Conservation (phyloP, 192 early-diverging fungal species). For the Coemansia biformis region DNA sequence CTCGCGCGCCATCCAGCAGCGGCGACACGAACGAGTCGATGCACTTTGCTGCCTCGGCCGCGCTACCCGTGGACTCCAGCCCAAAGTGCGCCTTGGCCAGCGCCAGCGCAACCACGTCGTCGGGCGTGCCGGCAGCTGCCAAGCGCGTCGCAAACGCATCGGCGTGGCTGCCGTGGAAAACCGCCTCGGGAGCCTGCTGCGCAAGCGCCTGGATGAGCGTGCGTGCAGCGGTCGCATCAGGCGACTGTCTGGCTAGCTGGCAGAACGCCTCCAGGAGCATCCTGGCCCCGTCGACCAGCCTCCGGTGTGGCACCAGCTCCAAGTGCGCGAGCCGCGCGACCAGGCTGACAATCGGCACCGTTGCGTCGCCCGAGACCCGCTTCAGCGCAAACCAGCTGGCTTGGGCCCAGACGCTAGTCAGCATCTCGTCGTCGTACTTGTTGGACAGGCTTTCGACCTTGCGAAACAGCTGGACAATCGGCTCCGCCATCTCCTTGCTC, state of each 20-base stretch:
- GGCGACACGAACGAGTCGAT: conserved; percentile 23
- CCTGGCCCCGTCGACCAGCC: conserved; percentile 5
- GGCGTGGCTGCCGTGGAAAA: conserved; percentile 32
- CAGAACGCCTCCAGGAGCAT: conserved; percentile 34
- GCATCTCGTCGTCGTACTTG: conserved; percentile 20
- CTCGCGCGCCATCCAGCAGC: too few species aligned
- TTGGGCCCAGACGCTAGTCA: conserved; percentile 39
- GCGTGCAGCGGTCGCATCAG: conserved; percentile 15
- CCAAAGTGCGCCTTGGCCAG: conserved; percentile 31
- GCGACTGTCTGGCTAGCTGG: conserved; percentile 26
- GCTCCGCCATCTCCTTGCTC: conserved; percentile 26
- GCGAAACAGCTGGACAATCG: conserved; percentile 33
- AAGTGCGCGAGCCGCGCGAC: conserved; percentile 20
- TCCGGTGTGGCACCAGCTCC: conserved; percentile 5
- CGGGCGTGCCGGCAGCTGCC: conserved; percentile 20
- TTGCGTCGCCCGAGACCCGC: conserved; percentile 13
- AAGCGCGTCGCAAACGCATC: conserved; percentile 20
- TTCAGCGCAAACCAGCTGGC: conserved; percentile 47
- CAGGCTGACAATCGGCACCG: conserved; percentile 24
- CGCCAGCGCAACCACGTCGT: conserved; percentile 26
- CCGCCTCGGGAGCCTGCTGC: conserved; percentile 29
- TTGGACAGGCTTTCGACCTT: conserved; percentile 23
- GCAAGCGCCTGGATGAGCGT: conserved; percentile 28
- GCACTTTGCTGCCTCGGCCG: conserved; percentile 15
- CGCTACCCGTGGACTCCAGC: conserved; percentile 5